Evolutionary conservation across 2,329 filamentous ascomycete species (phyloP).

Genomic region (Neofusicoccum parvum): DNA sequence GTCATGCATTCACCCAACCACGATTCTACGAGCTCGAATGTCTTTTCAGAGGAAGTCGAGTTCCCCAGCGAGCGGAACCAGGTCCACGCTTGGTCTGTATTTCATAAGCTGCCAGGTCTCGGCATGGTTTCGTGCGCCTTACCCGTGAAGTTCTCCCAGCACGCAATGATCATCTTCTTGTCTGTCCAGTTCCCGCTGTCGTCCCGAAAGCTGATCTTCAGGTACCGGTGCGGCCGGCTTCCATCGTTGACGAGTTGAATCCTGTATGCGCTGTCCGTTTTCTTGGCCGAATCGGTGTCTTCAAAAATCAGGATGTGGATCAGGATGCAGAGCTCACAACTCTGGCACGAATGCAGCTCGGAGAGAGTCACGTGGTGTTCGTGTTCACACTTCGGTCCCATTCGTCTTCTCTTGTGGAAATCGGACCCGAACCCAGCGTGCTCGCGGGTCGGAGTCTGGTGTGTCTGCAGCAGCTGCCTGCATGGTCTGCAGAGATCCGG

Average conservation of each 20-base stretch:
- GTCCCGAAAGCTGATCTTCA: not conserved
- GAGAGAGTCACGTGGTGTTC: not conserved
- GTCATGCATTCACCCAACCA: not conserved
- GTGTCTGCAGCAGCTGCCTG: not conserved
- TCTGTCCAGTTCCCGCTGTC: not conserved
- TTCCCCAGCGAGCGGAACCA: not conserved
- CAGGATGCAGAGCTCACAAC: not conserved
- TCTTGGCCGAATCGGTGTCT: not conserved
- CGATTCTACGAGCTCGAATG: not conserved
- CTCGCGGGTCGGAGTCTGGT: not conserved
- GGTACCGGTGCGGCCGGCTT: not conserved
- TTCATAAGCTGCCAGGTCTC: not conserved
- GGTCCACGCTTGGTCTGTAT: not conserved
- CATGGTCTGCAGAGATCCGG: not conserved
- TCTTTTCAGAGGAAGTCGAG: not conserved
- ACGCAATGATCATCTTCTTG: slow-evolving; percentile 2
- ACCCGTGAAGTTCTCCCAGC: not conserved
- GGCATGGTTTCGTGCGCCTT: not conserved
- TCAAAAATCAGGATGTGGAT: not conserved
- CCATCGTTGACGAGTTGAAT: not conserved
- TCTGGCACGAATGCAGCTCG: not conserved
- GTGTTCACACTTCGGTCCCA: not conserved
- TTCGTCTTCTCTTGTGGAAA: not conserved
- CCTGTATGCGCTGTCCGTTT: not conserved
- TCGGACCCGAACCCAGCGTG: not conserved